Base-by-base conservation (phyloP, 345 rosid species). In the Viola odorata region DNA sequence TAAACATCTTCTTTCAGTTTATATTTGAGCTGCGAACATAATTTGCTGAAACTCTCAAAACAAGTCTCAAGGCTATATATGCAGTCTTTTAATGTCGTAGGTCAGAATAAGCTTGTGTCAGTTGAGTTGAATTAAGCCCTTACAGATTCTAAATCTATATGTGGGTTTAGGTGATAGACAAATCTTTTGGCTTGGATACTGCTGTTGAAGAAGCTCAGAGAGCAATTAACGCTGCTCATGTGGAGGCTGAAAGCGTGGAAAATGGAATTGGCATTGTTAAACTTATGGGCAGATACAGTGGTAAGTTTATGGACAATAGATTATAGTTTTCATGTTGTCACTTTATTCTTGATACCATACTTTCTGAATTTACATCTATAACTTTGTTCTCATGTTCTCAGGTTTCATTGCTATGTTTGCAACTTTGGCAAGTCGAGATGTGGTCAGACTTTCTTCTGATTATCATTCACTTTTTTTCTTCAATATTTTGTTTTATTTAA, bases 151-250 rank as follows among this genome's bases (percentile, higher is more conserved):
- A 23, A 23, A 23, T 23, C 32, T 23, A 13, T 45, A 23, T 61
- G 11, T 62, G 37, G 50, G 63, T 68, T 62, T 71, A 87, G 99
- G 96, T 90, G 72, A 92, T 90, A 45, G 97, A 90, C 74, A 92
- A 87, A 72, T 90, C 99, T 5, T 92, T 87, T 84, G 98, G 97
- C 49, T 87, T 92, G 78, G 96, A 92, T 79, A 87, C 96, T 45
- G 96, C 96, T 70, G 98, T 92, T 63, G 96, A 92, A 78, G 98
- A 89, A 79, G 98, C 96, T 49, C 96, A 92, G 53, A 80, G 98
- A 75, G 98, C 96, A 69, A 89, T 89, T 65, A 81, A 89, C 80
- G 96, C 96, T 76, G 98, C 96, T 4, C 94, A 89, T 63, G 96
- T 92, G 64, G 96, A 92, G 84, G 94, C 81, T 42, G 97, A 89